phyloP scores from a whole-genome alignment of 805 yeast species.

The Yamadazyma insecticola region DNA sequence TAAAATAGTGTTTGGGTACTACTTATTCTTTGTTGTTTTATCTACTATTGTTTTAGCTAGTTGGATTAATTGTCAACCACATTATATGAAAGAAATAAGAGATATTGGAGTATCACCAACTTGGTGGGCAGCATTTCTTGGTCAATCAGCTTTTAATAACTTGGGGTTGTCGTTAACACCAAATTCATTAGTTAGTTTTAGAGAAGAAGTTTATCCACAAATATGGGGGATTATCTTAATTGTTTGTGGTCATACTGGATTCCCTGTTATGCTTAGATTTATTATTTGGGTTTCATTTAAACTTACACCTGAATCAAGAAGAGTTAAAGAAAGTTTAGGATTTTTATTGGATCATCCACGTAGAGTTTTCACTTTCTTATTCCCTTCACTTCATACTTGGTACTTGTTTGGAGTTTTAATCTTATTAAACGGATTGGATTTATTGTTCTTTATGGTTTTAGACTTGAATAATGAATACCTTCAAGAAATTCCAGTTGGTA shows the following conservation, averaged over 20 bases:
- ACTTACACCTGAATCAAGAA: conserved; percentile 59
- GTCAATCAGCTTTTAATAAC: conserved; percentile 78
- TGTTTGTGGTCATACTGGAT: conserved; percentile 91
- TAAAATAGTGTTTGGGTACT: conserved; percentile 59
- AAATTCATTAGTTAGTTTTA: conserved; percentile 70
- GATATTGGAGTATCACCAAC: conserved; percentile 63
- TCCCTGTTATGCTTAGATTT: conserved; percentile 78
- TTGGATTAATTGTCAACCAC: conserved; percentile 47
- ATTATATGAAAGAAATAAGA: conserved; percentile 42
- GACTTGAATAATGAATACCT: conserved; percentile 59
- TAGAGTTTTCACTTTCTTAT: conserved; percentile 88
- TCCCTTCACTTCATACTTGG: conserved; percentile 94
- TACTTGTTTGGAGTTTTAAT: conserved; percentile 79
- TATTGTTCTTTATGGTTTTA: conserved; percentile 72
- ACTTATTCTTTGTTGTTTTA: conserved; percentile 68
- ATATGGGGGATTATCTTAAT: conserved; percentile 65
- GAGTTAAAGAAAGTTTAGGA: conserved; percentile 69
- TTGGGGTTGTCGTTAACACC: conserved; percentile 80
- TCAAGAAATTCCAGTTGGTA: conserved; percentile 56
- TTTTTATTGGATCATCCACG: conserved; percentile 94
- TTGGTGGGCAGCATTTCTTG: conserved; percentile 93
- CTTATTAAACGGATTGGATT: conserved; percentile 68
- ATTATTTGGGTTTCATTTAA: conserved; percentile 77
- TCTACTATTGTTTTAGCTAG: conserved; percentile 52
- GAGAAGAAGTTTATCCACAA: conserved; percentile 58